Percentiles rank a stretch among this genome's conserved stretches.
Evolutionary conservation across 2,329 filamentous ascomycete genomes (phyloP).

Genomic region (Colletotrichum scovillei): DNA sequence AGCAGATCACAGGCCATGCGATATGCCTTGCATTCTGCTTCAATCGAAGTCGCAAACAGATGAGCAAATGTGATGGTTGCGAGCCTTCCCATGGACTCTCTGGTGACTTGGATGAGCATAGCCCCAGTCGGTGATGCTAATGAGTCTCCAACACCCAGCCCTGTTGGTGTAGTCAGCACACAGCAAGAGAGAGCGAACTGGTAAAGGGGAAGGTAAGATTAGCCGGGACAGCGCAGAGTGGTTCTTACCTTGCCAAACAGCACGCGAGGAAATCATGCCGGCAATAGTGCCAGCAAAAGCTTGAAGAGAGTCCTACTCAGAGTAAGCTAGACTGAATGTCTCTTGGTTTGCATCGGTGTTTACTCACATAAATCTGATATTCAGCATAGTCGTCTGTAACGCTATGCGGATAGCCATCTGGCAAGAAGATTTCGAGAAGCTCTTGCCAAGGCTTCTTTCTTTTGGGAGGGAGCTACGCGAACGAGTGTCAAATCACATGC

Average conservation of each 20-base stretch:
- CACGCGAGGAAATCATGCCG: conserved; percentile 34
- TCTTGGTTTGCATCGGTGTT: too few relatives aligned
- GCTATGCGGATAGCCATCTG: conserved; percentile 31
- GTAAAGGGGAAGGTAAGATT: not conserved
- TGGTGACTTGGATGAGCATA: conserved; percentile 30
- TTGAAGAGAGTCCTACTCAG: conserved; percentile 25
- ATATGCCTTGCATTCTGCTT: conserved; percentile 31
- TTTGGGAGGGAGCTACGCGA: conserved; percentile 12
- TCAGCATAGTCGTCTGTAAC: conserved; percentile 31
- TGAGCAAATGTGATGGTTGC: conserved; percentile 31
- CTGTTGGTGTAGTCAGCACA: conserved; percentile 3
- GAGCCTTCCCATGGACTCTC: conserved; percentile 31
- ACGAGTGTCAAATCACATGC: conserved; percentile 19
- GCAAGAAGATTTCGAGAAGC: conserved; percentile 28
- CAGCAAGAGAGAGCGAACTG: not conserved
- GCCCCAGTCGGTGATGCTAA: conserved; percentile 27
- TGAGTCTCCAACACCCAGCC: conserved; percentile 29
- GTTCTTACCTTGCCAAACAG: conserved; percentile 31
- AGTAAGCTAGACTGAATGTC: not conserved
- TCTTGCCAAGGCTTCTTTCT: conserved; percentile 25
- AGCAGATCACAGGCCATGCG: conserved; percentile 26
- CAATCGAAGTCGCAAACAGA: conserved; percentile 30
- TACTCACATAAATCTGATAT: conserved; percentile 29
- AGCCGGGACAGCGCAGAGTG: not conserved
- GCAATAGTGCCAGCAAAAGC: conserved; percentile 32